Evolutionary conservation across 2,329 filamentous ascomycete genomes (phyloP).

Genomic region (Ramichloridium luteum): DNA sequence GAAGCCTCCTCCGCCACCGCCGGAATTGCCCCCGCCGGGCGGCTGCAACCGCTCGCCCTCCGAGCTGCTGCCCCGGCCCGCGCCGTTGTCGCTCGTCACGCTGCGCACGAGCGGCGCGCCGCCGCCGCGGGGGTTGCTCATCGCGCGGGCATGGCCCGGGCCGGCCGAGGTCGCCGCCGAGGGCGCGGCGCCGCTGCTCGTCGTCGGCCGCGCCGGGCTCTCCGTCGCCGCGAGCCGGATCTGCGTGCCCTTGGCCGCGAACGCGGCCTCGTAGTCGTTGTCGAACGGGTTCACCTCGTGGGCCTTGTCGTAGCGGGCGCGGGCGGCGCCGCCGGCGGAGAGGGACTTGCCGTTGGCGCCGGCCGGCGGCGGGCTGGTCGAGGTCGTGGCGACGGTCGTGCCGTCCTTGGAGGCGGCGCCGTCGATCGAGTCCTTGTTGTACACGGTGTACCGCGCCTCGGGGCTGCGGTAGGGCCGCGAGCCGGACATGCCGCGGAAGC

Average conservation of each 20-base stretch:
- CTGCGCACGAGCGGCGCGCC: conserved; percentile 47
- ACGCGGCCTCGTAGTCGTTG: conserved; percentile 56
- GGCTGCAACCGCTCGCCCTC: conserved; percentile 32
- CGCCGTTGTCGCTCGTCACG: conserved; percentile 34
- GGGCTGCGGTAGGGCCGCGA: conserved; percentile 39
- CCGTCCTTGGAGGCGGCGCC: conserved; percentile 10
- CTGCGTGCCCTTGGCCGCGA: conserved; percentile 50
- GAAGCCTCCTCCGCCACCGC: conserved; percentile 48
- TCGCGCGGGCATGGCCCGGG: not conserved
- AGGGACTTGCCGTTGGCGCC: conserved; percentile 16
- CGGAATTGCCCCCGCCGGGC: conserved; percentile 4
- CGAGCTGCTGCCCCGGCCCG: conserved; percentile 26
- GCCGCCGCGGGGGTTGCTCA: conserved; percentile 1
- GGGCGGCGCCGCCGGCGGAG: conserved; percentile 31
- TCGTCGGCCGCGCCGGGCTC: conserved; percentile 8
- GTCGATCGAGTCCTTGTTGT: not conserved
- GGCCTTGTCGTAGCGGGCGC: conserved; percentile 24
- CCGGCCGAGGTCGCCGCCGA: not conserved
- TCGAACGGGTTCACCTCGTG: conserved; percentile 61
- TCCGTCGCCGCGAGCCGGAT: conserved; percentile 42
- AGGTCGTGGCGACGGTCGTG: no score
- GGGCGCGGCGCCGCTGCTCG: conserved; percentile 34
- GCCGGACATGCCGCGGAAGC: conserved; percentile 72
- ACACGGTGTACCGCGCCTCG: conserved; percentile 43
- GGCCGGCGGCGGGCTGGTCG: conserved; percentile 13